Percentiles rank a stretch among this genome's conserved stretches.
phyloP scores from a whole-genome alignment of 331 rosid genomes.

The Pyrus hybrid region DNA sequence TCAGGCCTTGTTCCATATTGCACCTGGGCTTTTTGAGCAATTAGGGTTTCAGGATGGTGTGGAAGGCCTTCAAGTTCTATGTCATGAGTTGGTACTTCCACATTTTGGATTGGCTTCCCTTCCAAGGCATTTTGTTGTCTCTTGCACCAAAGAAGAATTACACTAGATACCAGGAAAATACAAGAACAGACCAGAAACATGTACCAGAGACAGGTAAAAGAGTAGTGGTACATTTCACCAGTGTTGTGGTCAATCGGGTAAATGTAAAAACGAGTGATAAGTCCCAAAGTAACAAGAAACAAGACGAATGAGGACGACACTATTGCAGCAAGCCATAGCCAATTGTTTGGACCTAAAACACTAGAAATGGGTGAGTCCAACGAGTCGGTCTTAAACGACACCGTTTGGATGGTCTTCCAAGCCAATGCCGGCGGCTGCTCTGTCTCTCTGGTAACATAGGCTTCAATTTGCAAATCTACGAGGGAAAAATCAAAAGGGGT shows the following conservation, averaged over 20 bases:
- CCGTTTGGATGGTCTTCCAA: conserved; percentile 20
- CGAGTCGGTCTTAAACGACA: conserved; percentile 27
- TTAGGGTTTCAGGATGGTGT: conserved; percentile 15
- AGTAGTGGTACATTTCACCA: conserved; percentile 19
- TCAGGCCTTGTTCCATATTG: conserved; percentile 42
- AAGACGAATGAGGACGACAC: conserved; percentile 33
- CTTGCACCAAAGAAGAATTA: conserved; percentile 26
- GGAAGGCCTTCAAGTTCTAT: conserved; percentile 44
- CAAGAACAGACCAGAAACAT: conserved; percentile 30
- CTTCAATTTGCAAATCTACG: conserved; percentile 28
- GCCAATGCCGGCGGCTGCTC: conserved; percentile 8
- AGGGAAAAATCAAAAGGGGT: conserved; percentile 7
- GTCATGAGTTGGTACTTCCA: conserved; percentile 3
- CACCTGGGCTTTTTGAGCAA: conserved; percentile 27
- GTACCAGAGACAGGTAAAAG: conserved; percentile 37
- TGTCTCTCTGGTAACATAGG: conserved; percentile 38
- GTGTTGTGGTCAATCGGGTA: conserved; percentile 24
- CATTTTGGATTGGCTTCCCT: conserved; percentile 12
- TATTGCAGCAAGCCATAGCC: conserved; percentile 34
- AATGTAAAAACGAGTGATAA: conserved; percentile 30
- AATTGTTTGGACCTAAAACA: conserved; percentile 27
- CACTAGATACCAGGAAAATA: conserved; percentile 30
- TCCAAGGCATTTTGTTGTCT: conserved; percentile 13
- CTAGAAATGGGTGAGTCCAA: conserved; percentile 25
- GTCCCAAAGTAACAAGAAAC: conserved; percentile 31